A percentile compares a stretch with the other conserved stretches of the same genome.
These are phyloP conservation scores for Vanrija sp. DNA, from an alignment of 1,284 basidiomycete genomes.

Conservation along the genomic window DNA sequence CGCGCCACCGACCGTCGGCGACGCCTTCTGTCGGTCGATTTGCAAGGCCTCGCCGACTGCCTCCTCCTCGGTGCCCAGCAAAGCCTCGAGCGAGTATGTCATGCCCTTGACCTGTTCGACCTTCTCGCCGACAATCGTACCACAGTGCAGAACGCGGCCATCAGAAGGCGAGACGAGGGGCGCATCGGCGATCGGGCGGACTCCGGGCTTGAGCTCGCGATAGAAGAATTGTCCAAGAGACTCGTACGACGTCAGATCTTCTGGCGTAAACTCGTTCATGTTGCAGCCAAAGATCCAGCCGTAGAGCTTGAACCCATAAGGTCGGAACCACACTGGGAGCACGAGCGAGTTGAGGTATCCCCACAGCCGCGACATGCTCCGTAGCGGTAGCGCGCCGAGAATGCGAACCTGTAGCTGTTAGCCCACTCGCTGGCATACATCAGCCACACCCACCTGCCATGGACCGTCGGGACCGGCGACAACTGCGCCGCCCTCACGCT, in stretches of 20 bases:
- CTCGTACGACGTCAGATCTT: conserved; percentile 72
- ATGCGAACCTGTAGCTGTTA: conserved; percentile 72
- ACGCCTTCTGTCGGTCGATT: conserved; percentile 17
- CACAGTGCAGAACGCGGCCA: conserved; percentile 88
- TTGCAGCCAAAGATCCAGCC: conserved; percentile 87
- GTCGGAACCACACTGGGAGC: conserved; percentile 90
- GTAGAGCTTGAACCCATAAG: conserved; percentile 81
- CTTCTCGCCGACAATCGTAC: conserved; percentile 70
- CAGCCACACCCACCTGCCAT: conserved; percentile 72
- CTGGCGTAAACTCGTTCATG: conserved; percentile 79
- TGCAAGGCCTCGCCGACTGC: conserved; percentile 23
- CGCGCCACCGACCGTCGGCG: conserved; percentile 48
- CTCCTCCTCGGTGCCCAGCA: conserved; percentile 62
- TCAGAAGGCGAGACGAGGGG: conserved; percentile 89
- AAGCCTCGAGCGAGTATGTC: conserved; percentile 89
- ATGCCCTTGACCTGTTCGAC: conserved; percentile 98
- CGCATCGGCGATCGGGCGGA: conserved; percentile 71
- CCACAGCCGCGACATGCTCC: conserved; percentile 91
- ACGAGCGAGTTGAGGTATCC: conserved; percentile 89
- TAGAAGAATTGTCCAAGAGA: conserved; percentile 95
- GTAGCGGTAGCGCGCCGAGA: conserved; percentile 86
- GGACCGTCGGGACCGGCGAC: conserved; percentile 71
- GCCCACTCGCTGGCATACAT: not conserved
- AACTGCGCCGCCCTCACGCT: conserved; percentile 63
- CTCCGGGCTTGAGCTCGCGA: conserved; percentile 76